Evolutionary conservation across 768 basidiomycete genomes (phyloP).

Genomic region (Auricularia sp.): DNA sequence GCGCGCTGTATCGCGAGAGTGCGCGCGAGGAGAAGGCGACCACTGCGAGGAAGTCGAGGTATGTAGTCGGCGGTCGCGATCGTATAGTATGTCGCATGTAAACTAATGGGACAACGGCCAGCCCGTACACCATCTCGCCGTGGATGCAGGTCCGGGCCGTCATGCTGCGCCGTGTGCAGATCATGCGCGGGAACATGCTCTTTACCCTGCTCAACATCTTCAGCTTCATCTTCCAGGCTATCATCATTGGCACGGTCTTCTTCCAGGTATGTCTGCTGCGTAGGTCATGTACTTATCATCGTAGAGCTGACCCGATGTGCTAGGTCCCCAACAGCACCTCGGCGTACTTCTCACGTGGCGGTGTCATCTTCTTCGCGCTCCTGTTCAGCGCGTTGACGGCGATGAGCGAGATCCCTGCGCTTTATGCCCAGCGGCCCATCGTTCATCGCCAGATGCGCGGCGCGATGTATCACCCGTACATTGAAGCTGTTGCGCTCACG

Average conservation of each 20-base stretch:
- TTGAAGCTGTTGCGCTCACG: conserved; percentile 47
- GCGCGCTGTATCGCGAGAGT: conserved; percentile 22
- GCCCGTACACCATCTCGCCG: conserved; percentile 33
- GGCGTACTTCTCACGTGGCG: conserved; percentile 67
- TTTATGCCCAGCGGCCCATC: conserved; percentile 51
- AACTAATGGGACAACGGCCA: background rate
- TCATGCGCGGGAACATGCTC: conserved; percentile 30
- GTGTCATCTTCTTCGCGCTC: conserved; percentile 57
- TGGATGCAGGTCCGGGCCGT: conserved; percentile 37
- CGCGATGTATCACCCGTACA: conserved; percentile 58
- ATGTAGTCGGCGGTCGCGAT: background rate
- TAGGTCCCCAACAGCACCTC: conserved; percentile 39
- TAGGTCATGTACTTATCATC: no score
- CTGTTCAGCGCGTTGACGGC: conserved; percentile 37
- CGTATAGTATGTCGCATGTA: background rate
- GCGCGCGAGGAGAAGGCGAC: conserved; percentile 43
- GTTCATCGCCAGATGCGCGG: conserved; percentile 46
- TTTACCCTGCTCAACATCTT: conserved; percentile 33
- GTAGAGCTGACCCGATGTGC: background rate
- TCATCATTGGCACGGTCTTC: conserved; percentile 59
- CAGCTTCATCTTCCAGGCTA: conserved; percentile 34
- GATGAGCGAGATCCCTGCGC: conserved; percentile 47
- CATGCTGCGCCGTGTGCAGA: conserved; percentile 36
- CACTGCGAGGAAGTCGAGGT: conserved; percentile 29
- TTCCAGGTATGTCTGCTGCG: conserved; percentile 21